Conservation (phyloP, 225 moss, liverwort and hornwort species). For the Antitrichia curtipendula region DNA sequence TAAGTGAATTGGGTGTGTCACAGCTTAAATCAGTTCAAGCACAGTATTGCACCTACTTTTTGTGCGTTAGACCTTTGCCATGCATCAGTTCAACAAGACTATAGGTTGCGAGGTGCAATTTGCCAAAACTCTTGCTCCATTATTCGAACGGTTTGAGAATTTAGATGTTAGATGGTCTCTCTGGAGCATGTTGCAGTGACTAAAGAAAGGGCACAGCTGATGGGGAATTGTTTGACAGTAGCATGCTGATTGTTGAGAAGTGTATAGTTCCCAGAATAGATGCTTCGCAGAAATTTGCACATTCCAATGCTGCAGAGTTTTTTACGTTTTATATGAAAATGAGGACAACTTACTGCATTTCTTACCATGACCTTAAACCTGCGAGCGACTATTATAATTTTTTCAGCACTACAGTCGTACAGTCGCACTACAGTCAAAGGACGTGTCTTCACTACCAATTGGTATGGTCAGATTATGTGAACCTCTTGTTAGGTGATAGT, state of each 20-base stretch:
- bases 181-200: not conserved
- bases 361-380: not conserved
- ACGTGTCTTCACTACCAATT: too few relatives aligned
- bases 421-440: too few relatives aligned
- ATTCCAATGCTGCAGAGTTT: not conserved
- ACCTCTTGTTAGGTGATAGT: too few relatives aligned
- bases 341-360: not conserved
- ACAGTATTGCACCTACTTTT: not conserved
- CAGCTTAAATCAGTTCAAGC: not conserved
- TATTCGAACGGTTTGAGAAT: not conserved
- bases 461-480: too few relatives aligned
- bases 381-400: too few relatives aligned
- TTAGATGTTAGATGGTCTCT: too few relatives aligned
- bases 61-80: not conserved
- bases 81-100: not conserved
- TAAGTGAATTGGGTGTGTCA: not conserved
- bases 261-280: too few relatives aligned
- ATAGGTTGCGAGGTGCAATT: not conserved
- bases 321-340: not conserved
- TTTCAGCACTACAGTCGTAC: too few relatives aligned
- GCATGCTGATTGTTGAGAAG: not conserved
- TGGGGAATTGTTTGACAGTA: not conserved
- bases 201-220: not conserved
- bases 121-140: not conserved
- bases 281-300: not conserved